Base-by-base conservation (phyloP, 495 filamentous ascomycete genomes). In the Aspergillus cristatus region DNA sequence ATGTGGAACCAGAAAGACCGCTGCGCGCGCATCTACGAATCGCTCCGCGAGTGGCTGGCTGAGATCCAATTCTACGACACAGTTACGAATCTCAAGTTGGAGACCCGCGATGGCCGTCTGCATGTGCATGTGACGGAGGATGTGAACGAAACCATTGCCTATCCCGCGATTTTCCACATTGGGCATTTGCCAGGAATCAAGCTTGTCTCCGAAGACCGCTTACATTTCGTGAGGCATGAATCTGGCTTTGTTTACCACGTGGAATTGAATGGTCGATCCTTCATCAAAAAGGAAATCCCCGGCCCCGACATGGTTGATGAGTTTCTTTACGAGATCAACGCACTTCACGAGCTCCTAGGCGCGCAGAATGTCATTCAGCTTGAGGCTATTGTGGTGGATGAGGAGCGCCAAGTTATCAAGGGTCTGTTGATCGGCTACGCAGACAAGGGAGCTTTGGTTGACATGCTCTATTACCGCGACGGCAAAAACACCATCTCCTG, bases 71-170 rank as follows among this genome's bases (percentile, higher is more conserved):
- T 94, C 56, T 97, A 93, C 60, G 74, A 86, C 42, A 93, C 86
- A 5, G 91, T 96, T 20, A 98, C 93, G 14, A 98, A 98, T 52
- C 72, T 98, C 32, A 97, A 95, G 56, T 68, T 98, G 12, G 79
- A 95, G 56, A 98, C 91, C 1, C 80, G 75, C 28, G 85, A 94
- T 31, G 86, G 86, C 17, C 76, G 87, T 33, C 68, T 98, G 34
- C 91, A 98, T 61, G 88, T 98, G 14, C 91, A 97, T 56, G 91
- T 98, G 32, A 93, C 90, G n/a, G 91, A 97, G 57, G 91, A 98
- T 58, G 75, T 87, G 33, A 91, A 96, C 54, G 91, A 98, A 58
- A 94, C 87, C 34, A 91, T 97, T 37, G 76, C 76, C 3, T 97
- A 93, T 51, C 91, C 91, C 2, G 75, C 82, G 0, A 60, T 82